Base-by-base conservation (phyloP, 2,329 filamentous ascomycete species). In the Fusarium sp. region DNA sequence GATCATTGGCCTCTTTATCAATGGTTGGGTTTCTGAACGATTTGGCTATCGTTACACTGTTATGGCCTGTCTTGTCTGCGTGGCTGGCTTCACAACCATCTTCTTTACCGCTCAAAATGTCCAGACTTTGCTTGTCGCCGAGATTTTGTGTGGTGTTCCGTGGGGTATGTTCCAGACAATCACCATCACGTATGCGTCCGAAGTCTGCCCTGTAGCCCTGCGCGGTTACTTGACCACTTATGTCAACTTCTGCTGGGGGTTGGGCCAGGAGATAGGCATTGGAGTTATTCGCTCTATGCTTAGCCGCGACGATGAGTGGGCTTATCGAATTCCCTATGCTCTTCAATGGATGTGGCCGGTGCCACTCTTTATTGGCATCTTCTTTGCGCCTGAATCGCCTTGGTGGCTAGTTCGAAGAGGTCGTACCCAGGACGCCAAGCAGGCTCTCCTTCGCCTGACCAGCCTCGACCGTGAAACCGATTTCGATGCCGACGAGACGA, bases 401-500 rank as follows among this genome's bases (percentile, higher is more conserved):
- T 90, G 88, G 88, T 91, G 88, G 88, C 81, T 92, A n/a, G 87
- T 92, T 39, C 86, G 89, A 35, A 84, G 82, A 68, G 87, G 86
- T 31, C 81, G 81, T 32, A 76, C 85, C 35, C 84, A 86, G 9
- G 86, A 90, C 14, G 89, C 89, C 27, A 90, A 90, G 76, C 77
- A 79, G 42, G 79, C 88, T 2, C 80, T 92, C 17, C 78, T 88
- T 44, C 85, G 88, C 4, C 78, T 92, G 17, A 91, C 88, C 6
- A 88, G 82, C 67, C 67, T 80, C 13, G 78, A 86, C 61, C 79
- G 80, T 49, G 88, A 92, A 57, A 88, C 86, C 1, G 84, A 89
- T 57, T 93, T 95, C 67, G 85, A 96, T 69, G 85, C 90, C 10
- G 90, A 96, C 61, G 91, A 95, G 76, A 95, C 91, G 0, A 82